Base-by-base conservation (phyloP, 139 green algal genomes). In the Ulvella scutata region DNA sequence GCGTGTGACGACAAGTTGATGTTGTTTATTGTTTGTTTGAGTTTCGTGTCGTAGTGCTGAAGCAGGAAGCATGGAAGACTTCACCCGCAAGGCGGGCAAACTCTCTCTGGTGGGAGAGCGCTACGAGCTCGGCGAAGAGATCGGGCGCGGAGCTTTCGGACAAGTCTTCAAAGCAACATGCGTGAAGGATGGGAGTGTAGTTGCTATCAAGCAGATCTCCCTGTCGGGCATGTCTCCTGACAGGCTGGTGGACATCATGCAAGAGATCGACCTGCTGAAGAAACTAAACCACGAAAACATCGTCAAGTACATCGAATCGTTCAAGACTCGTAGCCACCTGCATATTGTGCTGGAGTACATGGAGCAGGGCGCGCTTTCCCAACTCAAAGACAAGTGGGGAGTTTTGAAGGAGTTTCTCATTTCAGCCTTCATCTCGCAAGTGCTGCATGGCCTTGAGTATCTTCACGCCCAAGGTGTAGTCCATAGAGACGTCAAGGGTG, bases 281-380 rank as follows among this genome's bases (percentile, higher is more conserved):
- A 92, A 87, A 2, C 86, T 98, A 21, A 93, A 94, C 51, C 94
- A 98, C 81, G 85, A 86, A 33, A 97, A 98, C 83, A 97, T 98
- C 33, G 94, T 98, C 72, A 92, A 97, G 80, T 98, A 98, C 75
- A 79, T 96, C 3, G 94, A 91, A 29, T 96, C 87, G 35, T 92
- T 95, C 84, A 93, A 94, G 78, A 95, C 90, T 0, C 85, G 88
- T 28, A 91, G 79, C 4, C 90, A 98, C 77, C 62, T 90, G 60
- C 97, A 97, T 82, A 97, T 98, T 78, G 93, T 98, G 35, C 86
- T 98, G 44, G 94, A 98, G 84, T 98, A 84, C 82, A 94, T 96
- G 87, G 94, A 98, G 82, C 94, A 95, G 44, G 94, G 94, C 0
- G 84, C 92, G 0, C 79, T 98, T 38, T 83, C 88, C 0, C 79